phyloP scores from a whole-genome alignment of 768 basidiomycete genomes.

The Leccinum longicurvipes region DNA sequence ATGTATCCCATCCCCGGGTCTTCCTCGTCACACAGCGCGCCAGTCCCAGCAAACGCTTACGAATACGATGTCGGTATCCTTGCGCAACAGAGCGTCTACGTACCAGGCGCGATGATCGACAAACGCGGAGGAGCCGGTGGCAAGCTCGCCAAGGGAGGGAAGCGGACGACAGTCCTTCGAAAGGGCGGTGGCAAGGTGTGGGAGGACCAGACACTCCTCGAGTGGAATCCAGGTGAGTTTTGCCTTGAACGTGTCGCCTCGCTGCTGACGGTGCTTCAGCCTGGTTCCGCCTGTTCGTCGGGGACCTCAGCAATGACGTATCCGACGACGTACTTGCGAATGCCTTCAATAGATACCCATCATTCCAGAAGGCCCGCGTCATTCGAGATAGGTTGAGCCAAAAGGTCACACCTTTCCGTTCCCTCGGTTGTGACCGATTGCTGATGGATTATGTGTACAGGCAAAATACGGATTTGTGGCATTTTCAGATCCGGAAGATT shows the following conservation, averaged over 20 bases:
- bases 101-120: constrained; percentile 87
- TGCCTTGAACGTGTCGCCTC: background rate
- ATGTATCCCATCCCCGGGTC: constrained; percentile 65
- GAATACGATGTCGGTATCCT: constrained; percentile 91
- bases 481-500: constrained; percentile 98
- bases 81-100: constrained; percentile 89
- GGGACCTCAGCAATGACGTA: constrained; percentile 97
- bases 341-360: constrained; percentile 90
- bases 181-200: constrained; percentile 96
- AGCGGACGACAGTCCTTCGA: constrained; percentile 88
- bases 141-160: constrained; percentile 84
- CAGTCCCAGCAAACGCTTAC: constrained; percentile 88
- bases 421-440: background rate
- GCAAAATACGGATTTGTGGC: constrained; percentile 97
- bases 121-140: constrained; percentile 84
- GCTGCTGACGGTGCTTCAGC: constrained; percentile 42
- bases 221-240: constrained; percentile 92
- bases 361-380: constrained; percentile 93
- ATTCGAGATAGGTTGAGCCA: constrained; percentile 91
- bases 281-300: constrained; percentile 97
- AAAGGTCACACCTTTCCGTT: constrained; percentile 55
- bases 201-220: constrained; percentile 96
- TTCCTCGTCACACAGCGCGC: constrained; percentile 64
- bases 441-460: constrained; percentile 37
- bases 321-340: constrained; percentile 91